These are phyloP conservation scores for Clonostachys sp. DNA, from an alignment of 2,329 filamentous ascomycete genomes.

Conservation along the genomic window DNA sequence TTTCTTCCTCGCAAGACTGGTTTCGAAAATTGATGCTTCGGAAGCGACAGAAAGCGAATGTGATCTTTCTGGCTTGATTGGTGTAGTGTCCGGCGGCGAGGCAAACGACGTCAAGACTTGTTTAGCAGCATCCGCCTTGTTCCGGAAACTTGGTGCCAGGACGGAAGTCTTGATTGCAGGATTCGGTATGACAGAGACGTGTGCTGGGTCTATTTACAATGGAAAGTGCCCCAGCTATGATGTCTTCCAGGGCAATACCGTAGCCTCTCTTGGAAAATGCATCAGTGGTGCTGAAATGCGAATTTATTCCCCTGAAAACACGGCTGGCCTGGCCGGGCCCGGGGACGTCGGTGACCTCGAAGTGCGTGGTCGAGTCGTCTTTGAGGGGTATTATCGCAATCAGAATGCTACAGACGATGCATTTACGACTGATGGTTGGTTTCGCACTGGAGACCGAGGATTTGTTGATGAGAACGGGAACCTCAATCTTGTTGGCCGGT, in stretches of 20 bases:
- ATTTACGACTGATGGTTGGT: conserved; percentile 44
- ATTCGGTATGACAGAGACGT: conserved; percentile 50
- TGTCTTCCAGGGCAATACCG: conserved; percentile 10
- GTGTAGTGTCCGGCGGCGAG: conserved; percentile 38
- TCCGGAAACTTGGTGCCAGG: conserved; percentile 23
- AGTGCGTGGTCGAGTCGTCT: conserved; percentile 54
- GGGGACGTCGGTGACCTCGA: conserved; percentile 50
- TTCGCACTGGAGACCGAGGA: conserved; percentile 31
- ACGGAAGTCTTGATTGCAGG: conserved; percentile 29
- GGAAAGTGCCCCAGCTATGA: conserved; percentile 32
- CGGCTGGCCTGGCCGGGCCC: conserved; percentile 2
- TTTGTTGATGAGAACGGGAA: conserved; percentile 23
- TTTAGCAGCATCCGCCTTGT: conserved; percentile 10
- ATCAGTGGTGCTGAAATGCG: conserved; percentile 32
- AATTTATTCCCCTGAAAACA: conserved; percentile 12
- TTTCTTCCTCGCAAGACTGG: conserved; percentile 23
- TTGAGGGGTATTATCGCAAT: conserved; percentile 60
- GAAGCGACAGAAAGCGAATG: too few relatives aligned
- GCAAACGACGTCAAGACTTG: conserved; percentile 30
- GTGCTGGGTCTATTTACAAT: conserved; percentile 41
- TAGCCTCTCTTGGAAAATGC: conserved; percentile 30
- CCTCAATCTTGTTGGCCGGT: conserved; percentile 27
- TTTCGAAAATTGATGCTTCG: too few relatives aligned
- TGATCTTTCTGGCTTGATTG: conserved; percentile 16
- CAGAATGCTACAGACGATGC: conserved; percentile 50